Evolutionary conservation across 176 grass and related monocot genomes (phyloP).

Genomic region (Dactylis glomerata): DNA sequence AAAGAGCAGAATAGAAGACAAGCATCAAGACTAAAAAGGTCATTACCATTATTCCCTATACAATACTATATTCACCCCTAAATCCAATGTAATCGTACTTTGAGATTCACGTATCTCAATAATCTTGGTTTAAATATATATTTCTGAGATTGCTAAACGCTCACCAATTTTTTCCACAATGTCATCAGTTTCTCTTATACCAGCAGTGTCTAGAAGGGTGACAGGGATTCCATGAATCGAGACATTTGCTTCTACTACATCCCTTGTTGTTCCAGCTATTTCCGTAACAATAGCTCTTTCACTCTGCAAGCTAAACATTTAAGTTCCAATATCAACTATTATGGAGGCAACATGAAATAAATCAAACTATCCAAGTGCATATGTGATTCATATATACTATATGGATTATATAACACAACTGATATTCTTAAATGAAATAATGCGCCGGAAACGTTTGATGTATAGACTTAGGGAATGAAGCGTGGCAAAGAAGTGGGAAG

Average conservation of each 20-base stretch:
- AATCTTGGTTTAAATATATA: not conserved
- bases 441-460: not conserved
- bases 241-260: conserved; percentile 89
- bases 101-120: not conserved
- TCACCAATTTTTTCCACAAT: conserved; percentile 90
- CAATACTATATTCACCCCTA: not conserved
- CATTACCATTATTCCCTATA: not conserved
- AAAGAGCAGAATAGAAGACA: conserved; percentile 21
- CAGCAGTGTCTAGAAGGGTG: conserved; percentile 93
- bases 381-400: not conserved
- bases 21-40: not conserved
- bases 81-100: not conserved
- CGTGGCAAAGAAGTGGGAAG: not conserved
- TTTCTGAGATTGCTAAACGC: not conserved
- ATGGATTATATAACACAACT: not conserved
- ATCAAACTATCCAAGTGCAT: not conserved
- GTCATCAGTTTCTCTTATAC: conserved; percentile 90
- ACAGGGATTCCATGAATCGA: conserved; percentile 72
- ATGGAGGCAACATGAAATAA: not conserved
- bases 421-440: not conserved
- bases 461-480: not conserved
- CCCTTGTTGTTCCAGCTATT: conserved; percentile 92
- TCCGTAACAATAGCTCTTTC: conserved; percentile 98
- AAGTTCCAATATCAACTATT: conserved; percentile 62
- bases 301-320: conserved; percentile 93